Evolutionary conservation across 2,329 filamentous ascomycete genomes (phyloP).

Genomic region (Clarireedia homoeocarpa): DNA sequence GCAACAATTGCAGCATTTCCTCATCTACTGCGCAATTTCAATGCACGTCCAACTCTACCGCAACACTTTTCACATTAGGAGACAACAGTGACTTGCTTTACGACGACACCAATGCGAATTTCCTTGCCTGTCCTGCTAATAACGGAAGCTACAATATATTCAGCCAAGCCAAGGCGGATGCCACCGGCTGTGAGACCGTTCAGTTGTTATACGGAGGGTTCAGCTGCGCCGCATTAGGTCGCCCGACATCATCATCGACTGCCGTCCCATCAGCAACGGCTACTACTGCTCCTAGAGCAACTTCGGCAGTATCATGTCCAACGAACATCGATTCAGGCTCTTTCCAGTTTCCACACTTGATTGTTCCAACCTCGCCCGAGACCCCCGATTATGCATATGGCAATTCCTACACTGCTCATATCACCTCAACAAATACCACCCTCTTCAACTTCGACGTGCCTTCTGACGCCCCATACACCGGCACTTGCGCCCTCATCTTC

Average conservation of each 20-base stretch:
- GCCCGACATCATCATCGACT: not conserved
- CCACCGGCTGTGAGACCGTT: constrained; percentile 21
- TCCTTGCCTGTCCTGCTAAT: constrained; percentile 22
- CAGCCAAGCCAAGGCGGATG: constrained; percentile 15
- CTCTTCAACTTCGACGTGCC: constrained; percentile 67
- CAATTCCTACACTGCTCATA: constrained; percentile 46
- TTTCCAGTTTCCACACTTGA: constrained; percentile 54
- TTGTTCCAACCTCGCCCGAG: constrained; percentile 50
- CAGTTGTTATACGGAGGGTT: constrained; percentile 21
- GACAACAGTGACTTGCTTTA: constrained; percentile 18
- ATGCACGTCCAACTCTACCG: constrained; percentile 10
- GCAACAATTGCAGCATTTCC: constrained; percentile 22
- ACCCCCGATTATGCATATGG: constrained; percentile 45
- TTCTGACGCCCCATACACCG: constrained; percentile 29
- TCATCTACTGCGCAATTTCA: constrained; percentile 20
- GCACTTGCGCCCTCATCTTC: constrained; percentile 55
- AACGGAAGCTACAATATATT: constrained; percentile 25
- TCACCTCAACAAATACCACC: constrained; percentile 35
- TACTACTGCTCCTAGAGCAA: not conserved
- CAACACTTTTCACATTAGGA: constrained; percentile 7
- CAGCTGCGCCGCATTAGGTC: constrained; percentile 20
- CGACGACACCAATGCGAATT: constrained; percentile 14
- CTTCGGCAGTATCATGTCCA: constrained; percentile 10
- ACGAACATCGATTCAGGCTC: constrained; percentile 24
- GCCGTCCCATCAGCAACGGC: not conserved